A percentile compares a stretch with the other conserved stretches of the same genome.
These are phyloP conservation scores for Liriodendron chinense DNA, from an alignment of 164 flowering plant genomes.

Conservation along the genomic window DNA sequence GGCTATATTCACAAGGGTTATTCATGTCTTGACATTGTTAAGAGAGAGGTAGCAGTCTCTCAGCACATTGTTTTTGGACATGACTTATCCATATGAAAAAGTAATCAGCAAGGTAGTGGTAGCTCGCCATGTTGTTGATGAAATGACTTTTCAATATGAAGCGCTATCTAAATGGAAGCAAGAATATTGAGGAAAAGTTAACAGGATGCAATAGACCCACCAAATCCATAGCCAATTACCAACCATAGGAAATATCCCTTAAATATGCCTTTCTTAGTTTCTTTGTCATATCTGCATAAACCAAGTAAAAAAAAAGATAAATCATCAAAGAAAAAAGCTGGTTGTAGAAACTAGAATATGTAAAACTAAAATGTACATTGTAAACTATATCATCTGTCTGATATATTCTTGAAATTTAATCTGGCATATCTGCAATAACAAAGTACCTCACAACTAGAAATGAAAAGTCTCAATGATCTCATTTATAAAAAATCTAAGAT, in stretches of 20 bases:
- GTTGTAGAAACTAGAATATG: not conserved
- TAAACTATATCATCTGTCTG: not conserved
- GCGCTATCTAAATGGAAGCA: not conserved
- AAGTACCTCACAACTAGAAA: too few relatives aligned
- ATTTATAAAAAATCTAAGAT: too few relatives aligned
- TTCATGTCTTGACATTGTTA: too few relatives aligned
- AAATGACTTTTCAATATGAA: not conserved
- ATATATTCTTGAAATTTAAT: too few relatives aligned
- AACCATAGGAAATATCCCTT: slow-evolving; percentile 85
- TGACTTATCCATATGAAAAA: too few relatives aligned
- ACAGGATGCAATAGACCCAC: slow-evolving; percentile 34
- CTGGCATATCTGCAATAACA: too few relatives aligned
- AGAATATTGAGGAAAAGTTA: not conserved
- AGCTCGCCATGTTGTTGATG: too few relatives aligned
- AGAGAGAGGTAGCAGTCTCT: too few relatives aligned
- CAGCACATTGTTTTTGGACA: too few relatives aligned
- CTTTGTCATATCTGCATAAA: slow-evolving; percentile 73
- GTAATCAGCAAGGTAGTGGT: too few relatives aligned
- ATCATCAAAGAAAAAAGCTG: not conserved
- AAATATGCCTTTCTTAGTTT: slow-evolving; percentile 49
- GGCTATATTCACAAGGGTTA: too few relatives aligned
- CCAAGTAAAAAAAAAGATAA: not conserved
- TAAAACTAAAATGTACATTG: not conserved
- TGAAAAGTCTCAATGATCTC: too few relatives aligned
- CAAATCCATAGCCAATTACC: slow-evolving; percentile 76